Percentiles rank a stretch among this genome's conserved stretches.
These are phyloP conservation scores for Mycena floridula DNA, from an alignment of 768 basidiomycete species.

Conservation along the genomic window DNA sequence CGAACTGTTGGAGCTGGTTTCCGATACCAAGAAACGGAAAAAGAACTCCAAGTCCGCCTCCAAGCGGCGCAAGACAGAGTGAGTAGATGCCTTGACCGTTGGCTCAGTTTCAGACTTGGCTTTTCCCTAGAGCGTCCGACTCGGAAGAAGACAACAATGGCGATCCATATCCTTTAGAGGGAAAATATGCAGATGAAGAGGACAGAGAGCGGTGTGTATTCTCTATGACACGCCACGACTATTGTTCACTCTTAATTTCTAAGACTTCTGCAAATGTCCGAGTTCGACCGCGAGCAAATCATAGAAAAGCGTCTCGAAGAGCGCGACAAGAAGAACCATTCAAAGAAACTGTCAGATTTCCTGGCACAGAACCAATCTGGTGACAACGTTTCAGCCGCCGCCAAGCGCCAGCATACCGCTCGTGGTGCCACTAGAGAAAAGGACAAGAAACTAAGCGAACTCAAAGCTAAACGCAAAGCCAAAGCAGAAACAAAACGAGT, in stretches of 20 bases:
- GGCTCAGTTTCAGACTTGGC: constrained; percentile 5
- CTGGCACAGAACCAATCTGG: constrained; percentile 31
- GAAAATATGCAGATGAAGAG: constrained; percentile 80
- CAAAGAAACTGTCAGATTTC: constrained; percentile 37
- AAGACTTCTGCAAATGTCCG: constrained; percentile 53
- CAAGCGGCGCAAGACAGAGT: constrained; percentile 75
- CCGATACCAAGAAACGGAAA: constrained; percentile 51
- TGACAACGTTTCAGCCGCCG: constrained; percentile 52
- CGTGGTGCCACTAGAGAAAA: constrained; percentile 80
- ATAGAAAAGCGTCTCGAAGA: constrained; percentile 77
- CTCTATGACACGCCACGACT: constrained; percentile 14
- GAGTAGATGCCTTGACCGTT: constrained; percentile 25
- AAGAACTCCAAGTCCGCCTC: constrained; percentile 41
- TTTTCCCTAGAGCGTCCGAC: constrained; percentile 29
- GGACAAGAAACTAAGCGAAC: constrained; percentile 69
- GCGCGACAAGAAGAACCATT: constrained; percentile 65
- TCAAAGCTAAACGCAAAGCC: constrained; percentile 81
- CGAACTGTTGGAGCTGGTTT: constrained; percentile 65
- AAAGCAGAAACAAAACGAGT: constrained; percentile 88
- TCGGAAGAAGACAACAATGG: constrained; percentile 49
- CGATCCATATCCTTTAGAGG: constrained; percentile 86
- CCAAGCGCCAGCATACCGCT: constrained; percentile 72
- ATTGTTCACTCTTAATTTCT: constrained; percentile 19
- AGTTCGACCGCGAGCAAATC: constrained; percentile 86
- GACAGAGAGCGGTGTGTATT: constrained; percentile 73